A percentile compares a stretch with the other conserved stretches of the same genome.
Conservation (phyloP, 2,329 filamentous ascomycete genomes). For the Fusarium pilosicola region DNA sequence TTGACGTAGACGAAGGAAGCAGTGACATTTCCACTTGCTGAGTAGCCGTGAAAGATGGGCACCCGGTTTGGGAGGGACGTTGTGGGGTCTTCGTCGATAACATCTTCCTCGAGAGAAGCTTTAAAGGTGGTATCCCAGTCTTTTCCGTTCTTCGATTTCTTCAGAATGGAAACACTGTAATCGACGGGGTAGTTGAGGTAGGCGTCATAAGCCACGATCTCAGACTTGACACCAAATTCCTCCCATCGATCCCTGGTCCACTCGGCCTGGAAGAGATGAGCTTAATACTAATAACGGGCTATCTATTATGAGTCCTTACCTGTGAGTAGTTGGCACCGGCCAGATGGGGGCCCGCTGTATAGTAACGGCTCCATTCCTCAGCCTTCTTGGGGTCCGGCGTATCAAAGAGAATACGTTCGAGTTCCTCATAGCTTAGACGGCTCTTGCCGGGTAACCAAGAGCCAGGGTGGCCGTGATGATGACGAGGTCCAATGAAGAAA, state of each 20-base stretch:
- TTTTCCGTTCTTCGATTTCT: conserved; percentile 50
- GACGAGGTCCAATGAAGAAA: conserved; percentile 53
- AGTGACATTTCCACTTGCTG: conserved; percentile 90
- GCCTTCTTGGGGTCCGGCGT: conserved; percentile 67
- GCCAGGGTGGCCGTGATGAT: conserved; percentile 47
- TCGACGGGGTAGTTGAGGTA: conserved; percentile 82
- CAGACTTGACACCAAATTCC: conserved; percentile 72
- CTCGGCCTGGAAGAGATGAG: conserved; percentile 60
- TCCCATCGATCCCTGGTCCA: conserved; percentile 82
- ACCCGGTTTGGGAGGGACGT: conserved; percentile 77
- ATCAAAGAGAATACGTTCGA: conserved; percentile 66
- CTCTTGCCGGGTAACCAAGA: conserved; percentile 43
- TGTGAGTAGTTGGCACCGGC: conserved; percentile 82
- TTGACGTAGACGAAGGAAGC: conserved; percentile 89
- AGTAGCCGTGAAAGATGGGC: conserved; percentile 95
- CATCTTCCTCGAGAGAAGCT: conserved; percentile 84
- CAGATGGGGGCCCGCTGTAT: conserved; percentile 79
- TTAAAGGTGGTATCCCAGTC: conserved; percentile 76
- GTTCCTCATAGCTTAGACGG: conserved; percentile 56
- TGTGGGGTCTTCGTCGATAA: conserved; percentile 84
- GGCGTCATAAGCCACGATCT: conserved; percentile 76
- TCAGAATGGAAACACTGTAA: conserved; percentile 74
- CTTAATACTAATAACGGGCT: not conserved
- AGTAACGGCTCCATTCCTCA: conserved; percentile 80
- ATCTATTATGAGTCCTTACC: conserved; percentile 45